Evolutionary conservation across 2,329 filamentous ascomycete genomes (phyloP), one percentile per base, ranked within the genome.

Genomic region (Rhynchosporium graminicola): DNA sequence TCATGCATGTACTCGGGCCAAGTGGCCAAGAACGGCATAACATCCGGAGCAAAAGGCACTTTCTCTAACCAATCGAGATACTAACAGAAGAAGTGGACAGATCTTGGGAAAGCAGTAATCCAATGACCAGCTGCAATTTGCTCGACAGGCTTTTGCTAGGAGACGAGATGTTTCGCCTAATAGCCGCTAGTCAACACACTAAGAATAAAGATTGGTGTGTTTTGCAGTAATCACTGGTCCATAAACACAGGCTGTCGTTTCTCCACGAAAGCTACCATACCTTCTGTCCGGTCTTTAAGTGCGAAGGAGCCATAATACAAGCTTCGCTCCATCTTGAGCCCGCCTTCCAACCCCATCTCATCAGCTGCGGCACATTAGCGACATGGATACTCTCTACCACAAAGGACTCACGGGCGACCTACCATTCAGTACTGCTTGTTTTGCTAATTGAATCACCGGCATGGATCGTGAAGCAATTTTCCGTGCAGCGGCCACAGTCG

Each of bases 181-280:
- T 40, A 13, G 7, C 38, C 36, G n/a, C 28, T 20, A 46, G 40
- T 10, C 13, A 45, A 36, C 54, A 36, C 26, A 15, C 12, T 9
- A 6, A 31, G 3, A 9, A 10, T 13, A 8, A 15, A 48, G 26
- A 13, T 1, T 13, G 26, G 12, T 48, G 13, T 8, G 46, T 26
- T 28, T 28, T 42, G 4, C 1, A 7, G 15, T 26, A 29, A 40
- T 36, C 59, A 67, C 50, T 57, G 57, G 46, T 69, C 83, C 31
- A 74, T 77, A 69, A 87, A 87, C 12, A 80, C 78, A 0, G 83
- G 80, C 50, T 78, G 79, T 52, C 85, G 76, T 75, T 87, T 87
- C 75, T 87, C 77, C 68, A 87, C 74, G 71, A 88, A 87, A 0
- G 82, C 80, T 63, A 78, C 70, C 4, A 87, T 83, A 3, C 84